A percentile compares a stretch with the other conserved stretches of the same genome.
phyloP scores from a whole-genome alignment of 257 asterid species.

The Solanum corneliomulleri region DNA sequence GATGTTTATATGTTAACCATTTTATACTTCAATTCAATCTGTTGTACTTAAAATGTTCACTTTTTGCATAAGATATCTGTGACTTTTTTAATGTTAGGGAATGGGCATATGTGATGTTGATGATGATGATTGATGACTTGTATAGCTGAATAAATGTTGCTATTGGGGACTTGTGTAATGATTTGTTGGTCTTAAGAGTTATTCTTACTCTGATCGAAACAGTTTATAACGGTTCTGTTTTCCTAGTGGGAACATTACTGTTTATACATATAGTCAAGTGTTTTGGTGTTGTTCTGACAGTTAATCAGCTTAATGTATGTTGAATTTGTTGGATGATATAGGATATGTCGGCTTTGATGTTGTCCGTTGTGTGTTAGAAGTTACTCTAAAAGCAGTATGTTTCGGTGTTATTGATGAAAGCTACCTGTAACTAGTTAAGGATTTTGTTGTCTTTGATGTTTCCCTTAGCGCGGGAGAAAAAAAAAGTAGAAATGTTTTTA shows the following conservation, averaged over 20 bases:
- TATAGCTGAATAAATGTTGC: neutral
- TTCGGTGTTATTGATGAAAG: neutral
- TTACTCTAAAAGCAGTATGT: neutral
- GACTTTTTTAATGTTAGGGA: neutral
- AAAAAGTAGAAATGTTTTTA: neutral
- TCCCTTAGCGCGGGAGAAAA: neutral
- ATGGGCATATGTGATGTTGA: neutral
- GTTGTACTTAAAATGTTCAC: neutral
- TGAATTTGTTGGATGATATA: neutral
- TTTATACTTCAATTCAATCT: neutral
- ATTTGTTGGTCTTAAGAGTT: neutral
- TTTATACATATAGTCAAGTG: neutral
- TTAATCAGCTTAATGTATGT: neutral
- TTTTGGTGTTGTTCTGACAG: neutral
- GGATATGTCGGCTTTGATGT: neutral
- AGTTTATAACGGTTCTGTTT: neutral
- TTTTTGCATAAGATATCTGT: neutral
- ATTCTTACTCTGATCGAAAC: neutral
- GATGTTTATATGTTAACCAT: neutral
- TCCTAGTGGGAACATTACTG: neutral
- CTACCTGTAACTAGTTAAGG: neutral
- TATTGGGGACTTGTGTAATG: neutral
- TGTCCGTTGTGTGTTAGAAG: neutral
- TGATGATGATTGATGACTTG: neutral
- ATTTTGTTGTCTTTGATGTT: neutral